Conservation (phyloP, 176 grass and related monocot species). For the Paspalum notatum region DNA sequence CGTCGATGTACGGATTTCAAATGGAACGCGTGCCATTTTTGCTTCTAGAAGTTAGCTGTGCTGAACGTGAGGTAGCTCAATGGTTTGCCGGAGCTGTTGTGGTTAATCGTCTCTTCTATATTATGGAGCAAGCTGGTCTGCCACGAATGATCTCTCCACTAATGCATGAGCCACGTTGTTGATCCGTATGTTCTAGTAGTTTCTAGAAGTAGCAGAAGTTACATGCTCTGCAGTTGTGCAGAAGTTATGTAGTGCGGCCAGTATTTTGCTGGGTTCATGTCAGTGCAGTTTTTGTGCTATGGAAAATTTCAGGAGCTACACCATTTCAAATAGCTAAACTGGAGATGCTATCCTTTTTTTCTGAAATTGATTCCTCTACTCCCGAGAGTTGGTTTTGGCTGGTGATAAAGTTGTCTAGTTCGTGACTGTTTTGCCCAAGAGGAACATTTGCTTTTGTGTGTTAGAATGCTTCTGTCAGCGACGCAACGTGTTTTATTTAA, state of each 20-base stretch:
- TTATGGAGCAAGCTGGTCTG: slow-evolving; percentile 26
- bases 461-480: neutral
- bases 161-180: slow-evolving; percentile 10
- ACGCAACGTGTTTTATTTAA: neutral
- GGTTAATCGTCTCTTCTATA: neutral
- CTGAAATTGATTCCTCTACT: slow-evolving; percentile 8
- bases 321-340: too few species aligned
- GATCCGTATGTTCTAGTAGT: slow-evolving; percentile 19
- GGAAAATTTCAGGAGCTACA: neutral
- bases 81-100: neutral
- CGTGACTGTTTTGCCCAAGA: neutral
- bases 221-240: neutral
- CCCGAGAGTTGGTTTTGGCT: neutral
- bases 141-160: neutral
- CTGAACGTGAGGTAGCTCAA: neutral
- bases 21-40: neutral
- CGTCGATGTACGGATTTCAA: neutral
- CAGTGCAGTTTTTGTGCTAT: slow-evolving; percentile 11
- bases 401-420: neutral
- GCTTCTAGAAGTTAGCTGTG: slow-evolving; percentile 8
- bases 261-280: neutral
- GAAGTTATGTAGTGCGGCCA: neutral
- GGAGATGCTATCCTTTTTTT: neutral
- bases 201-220: slow-evolving; percentile 8
- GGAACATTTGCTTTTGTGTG: neutral